Evolutionary conservation across 306 rosid genomes (phyloP), one percentile per base, ranked within the genome.

Genomic region (Fagus crenata): DNA sequence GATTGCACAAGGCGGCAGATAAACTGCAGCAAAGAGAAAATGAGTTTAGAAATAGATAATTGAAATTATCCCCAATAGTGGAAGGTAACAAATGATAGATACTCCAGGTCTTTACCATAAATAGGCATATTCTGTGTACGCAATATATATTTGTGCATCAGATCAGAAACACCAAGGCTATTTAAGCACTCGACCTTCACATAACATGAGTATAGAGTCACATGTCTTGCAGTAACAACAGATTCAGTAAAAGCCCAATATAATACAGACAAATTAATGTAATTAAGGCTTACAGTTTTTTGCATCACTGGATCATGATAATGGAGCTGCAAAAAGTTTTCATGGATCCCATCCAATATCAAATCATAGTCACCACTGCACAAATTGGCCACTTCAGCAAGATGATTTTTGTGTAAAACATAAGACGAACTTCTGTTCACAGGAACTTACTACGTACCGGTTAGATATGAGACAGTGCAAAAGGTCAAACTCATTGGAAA

Each of bases 251-350:
- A 67, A n/a, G 37, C 31, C n/a, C 17, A 49, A 9, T 67, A 80
- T 69, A 42, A 73, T 72, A 74, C 69, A 67, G 72, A 71, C 55
- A 63, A 46, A 59, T 18, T 72, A 12, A 75, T 6, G 60, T 53
- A 8, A 58, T 35, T 46, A 75, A 81, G 56, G 75, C 91, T 90
- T 90, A 94, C 98, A 78, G 98, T 89, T 86, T 90, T 94, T 74
- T 84, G 91, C 97, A 94, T 92, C 87, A 92, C 74, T 35, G 98
- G 98, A 75, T 94, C 98, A 81, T 94, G 98, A 81, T 90, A 94
- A 83, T 74, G 85, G 85, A 94, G 97, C 77, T 81, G 95, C 88
- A 94, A 84, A 83, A 94, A 51, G 78, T 94, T 94, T 85, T 94
- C 98, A 86, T 94, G 96, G 84, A 94, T 81, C 76, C 98, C 98